Percentiles rank a stretch among this genome's conserved stretches.
phyloP scores from a whole-genome alignment of 306 rosid species.

The Vigna trinervia region DNA sequence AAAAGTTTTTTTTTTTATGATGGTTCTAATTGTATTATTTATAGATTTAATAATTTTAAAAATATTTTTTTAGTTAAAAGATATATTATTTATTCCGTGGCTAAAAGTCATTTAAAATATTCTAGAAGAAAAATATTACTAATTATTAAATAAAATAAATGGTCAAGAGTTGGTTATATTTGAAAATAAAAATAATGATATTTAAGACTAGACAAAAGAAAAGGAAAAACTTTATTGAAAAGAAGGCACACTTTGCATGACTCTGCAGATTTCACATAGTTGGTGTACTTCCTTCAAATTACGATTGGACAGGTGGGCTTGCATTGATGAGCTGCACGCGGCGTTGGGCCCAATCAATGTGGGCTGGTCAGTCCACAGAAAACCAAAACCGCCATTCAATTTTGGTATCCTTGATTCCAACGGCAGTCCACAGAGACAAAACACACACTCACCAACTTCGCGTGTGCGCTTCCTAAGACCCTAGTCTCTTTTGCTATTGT shows the following conservation, averaged over 20 bases:
- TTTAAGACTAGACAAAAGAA: too few species aligned
- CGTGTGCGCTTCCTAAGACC: not conserved
- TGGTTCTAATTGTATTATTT: too few species aligned
- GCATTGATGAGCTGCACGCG: not conserved
- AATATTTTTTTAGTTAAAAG: too few species aligned
- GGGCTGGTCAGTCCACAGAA: constrained; percentile 22
- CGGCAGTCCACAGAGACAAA: constrained; percentile 46
- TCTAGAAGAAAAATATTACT: too few species aligned
- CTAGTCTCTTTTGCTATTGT: not conserved
- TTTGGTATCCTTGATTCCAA: constrained; percentile 22
- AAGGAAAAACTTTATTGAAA: not conserved
- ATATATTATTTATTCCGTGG: too few species aligned
- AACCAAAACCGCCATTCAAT: not conserved
- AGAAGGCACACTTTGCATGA: not conserved
- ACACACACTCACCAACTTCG: not conserved
- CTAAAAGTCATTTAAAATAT: too few species aligned
- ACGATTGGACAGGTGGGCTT: constrained; percentile 3
- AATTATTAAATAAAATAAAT: too few species aligned
- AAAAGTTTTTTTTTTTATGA: too few species aligned
- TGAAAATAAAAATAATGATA: too few species aligned
- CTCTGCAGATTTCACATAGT: not conserved
- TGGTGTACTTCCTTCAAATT: not conserved
- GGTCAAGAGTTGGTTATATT: too few species aligned
- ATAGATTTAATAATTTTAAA: too few species aligned
- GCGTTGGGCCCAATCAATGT: constrained; percentile 36